These are phyloP conservation scores for Leonotis leonurus DNA, from an alignment of 257 asterid species.

Conservation along the genomic window DNA sequence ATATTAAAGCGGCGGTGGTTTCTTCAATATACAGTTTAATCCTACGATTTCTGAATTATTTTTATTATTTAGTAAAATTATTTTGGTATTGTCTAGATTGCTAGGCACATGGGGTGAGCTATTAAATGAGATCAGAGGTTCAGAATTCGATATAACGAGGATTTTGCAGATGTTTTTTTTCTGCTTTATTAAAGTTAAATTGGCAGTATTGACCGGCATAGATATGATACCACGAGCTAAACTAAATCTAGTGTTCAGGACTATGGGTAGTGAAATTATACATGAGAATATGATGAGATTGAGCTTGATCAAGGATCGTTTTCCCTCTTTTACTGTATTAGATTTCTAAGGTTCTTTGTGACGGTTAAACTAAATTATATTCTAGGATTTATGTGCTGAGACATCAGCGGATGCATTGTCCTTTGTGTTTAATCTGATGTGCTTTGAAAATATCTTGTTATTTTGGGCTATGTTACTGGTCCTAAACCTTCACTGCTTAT, in stretches of 20 bases:
- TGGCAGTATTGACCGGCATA: background rate
- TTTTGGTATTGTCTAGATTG: background rate
- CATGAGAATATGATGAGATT: background rate
- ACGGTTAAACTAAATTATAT: background rate
- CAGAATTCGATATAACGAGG: background rate
- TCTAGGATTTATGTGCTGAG: background rate
- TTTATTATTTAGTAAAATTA: background rate
- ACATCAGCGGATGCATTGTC: background rate
- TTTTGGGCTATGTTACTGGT: background rate
- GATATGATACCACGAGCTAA: background rate
- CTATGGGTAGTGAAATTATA: background rate
- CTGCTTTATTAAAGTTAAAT: background rate
- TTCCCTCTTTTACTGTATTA: background rate
- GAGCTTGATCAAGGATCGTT: slow-evolving; percentile 6
- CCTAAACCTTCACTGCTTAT: background rate
- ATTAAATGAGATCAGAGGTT: background rate
- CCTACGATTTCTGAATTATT: background rate
- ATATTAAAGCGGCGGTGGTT: background rate
- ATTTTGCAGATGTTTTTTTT: background rate
- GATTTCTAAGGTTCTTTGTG: background rate
- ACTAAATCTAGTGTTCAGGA: background rate
- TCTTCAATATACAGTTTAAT: background rate
- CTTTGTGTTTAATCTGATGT: background rate
- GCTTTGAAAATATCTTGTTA: background rate
- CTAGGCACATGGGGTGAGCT: background rate